Evolutionary conservation across 78 protist genomes (phyloP).

Genomic region (Speleostelium caveatum): DNA sequence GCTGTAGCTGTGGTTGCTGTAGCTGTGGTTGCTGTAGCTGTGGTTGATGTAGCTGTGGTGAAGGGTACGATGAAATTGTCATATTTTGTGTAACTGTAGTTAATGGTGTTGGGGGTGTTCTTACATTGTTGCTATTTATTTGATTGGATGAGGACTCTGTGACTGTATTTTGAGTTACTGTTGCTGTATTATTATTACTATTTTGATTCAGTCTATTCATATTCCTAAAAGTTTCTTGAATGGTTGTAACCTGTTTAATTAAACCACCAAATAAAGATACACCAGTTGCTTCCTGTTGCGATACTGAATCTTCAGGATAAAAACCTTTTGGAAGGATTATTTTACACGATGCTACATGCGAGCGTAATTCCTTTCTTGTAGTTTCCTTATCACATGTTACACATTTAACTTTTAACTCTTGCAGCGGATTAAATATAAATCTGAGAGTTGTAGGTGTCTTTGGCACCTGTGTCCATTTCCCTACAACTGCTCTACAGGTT

Average conservation of each 20-base stretch:
- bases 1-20: neutral
- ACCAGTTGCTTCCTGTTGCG: neutral
- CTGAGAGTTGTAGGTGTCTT: conserved; percentile 32
- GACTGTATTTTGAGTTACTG: neutral
- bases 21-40: neutral
- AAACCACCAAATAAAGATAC: neutral
- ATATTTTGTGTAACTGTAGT: conserved; percentile 2
- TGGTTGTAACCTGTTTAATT: neutral
- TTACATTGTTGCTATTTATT: neutral
- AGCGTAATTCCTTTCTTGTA: conserved; percentile 52
- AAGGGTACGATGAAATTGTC: neutral
- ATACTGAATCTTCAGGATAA: neutral
- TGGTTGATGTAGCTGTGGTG: conserved; percentile 8
- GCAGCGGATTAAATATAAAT: conserved; percentile 50
- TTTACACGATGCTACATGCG: conserved; percentile 48
- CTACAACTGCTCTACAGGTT: conserved; percentile 41
- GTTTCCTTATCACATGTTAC: conserved; percentile 12
- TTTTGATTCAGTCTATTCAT: too few species aligned
- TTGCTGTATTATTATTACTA: neutral
- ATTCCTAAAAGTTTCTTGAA: neutral
- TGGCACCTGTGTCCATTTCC: conserved; percentile 21
- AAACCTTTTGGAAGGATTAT: conserved; percentile 26
- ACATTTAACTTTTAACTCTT: conserved; percentile 62
- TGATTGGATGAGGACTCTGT: neutral
- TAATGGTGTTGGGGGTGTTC: neutral